Base-by-base conservation (phyloP, 805 yeast genomes). In the Lipomyces japonicus region DNA sequence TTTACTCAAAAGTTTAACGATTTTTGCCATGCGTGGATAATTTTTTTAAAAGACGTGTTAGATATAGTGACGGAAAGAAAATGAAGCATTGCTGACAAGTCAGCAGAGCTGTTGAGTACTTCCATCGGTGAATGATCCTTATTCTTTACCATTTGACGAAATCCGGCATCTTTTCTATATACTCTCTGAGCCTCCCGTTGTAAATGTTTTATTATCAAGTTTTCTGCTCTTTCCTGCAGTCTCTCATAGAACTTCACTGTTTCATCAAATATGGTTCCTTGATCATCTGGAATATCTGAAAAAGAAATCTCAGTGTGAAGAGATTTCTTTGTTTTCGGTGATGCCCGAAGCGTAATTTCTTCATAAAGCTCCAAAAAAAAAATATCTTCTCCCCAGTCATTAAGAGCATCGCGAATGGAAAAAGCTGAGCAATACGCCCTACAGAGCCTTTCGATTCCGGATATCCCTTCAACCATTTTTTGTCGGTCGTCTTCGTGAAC, bases 351-450 rank as follows among this genome's bases (percentile, higher is more conserved):
- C n/a, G 44, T 50, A 50, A 58, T 53, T 30, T 61, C 68, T 25
- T 65, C 64, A 73, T 76, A 71, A 25, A 75, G 58, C 53, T 71
- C 74, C 36, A 75, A 57, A 48, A 76, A 75, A 4, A 72, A 65
- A 14, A 67, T 57, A 36, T 72, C 71, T 42, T 74, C 71, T 18
- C 72, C 72, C 78, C 79, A 73, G 23, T 60, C 63, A 14, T 64
- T 61, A 68, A 77, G 66, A 3, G 69, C 59, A 35, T 70, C 72
- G 10, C 64, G 61, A 38, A 72, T 64, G 46, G 62, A 75, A 34
- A 66, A 70, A 54, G 60, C 59, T 44, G 68, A 65, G 37, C 72
- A 71, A 49, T 60, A 64, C 5, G 74, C 63, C 24, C 75, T 63
- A 42, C 76, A 72, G 3, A 75, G 63, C 37, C 76, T 58, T 54